Percentiles rank a stretch among this genome's conserved stretches.
These are phyloP conservation scores for Abrus precatorius DNA, from an alignment of 306 rosid genomes.

Conservation along the genomic window DNA sequence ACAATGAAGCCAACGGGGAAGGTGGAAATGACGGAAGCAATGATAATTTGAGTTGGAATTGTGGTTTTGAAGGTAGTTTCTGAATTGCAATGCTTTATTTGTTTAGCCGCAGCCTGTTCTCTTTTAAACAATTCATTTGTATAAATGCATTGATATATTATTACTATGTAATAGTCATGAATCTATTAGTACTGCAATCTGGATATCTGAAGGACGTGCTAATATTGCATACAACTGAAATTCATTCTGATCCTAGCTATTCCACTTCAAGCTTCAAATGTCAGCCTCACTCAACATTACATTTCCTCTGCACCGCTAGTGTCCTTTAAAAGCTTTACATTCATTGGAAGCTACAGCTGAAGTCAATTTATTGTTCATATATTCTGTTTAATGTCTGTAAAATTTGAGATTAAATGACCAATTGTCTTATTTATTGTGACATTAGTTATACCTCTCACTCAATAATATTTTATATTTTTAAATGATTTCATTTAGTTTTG, in stretches of 20 bases:
- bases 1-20: conserved; percentile 96
- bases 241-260: not conserved
- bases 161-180: not conserved
- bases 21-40: conserved; percentile 90
- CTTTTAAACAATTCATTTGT: conserved; percentile 29
- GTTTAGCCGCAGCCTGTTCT: conserved; percentile 1
- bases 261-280: not conserved
- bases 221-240: conserved; percentile 1
- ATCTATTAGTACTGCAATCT: not conserved
- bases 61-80: conserved; percentile 89
- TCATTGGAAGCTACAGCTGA: conserved; percentile 18
- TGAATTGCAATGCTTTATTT: conserved; percentile 37
- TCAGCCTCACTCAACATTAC: conserved; percentile 8
- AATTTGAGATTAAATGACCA: not conserved
- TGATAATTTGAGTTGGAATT: conserved; percentile 95
- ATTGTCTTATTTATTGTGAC: not conserved
- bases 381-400: no score
- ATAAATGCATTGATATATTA: not conserved
- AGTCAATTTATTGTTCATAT: not conserved
- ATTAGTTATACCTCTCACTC: not conserved
- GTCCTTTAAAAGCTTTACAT: not conserved
- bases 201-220: conserved; percentile 4
- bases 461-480: not conserved
- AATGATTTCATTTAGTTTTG: not conserved
- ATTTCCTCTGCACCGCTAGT: not conserved